Evolutionary conservation across 2,329 filamentous ascomycete species (phyloP), one percentile per base, ranked within the genome.

Genomic region (Daldinia sp.): DNA sequence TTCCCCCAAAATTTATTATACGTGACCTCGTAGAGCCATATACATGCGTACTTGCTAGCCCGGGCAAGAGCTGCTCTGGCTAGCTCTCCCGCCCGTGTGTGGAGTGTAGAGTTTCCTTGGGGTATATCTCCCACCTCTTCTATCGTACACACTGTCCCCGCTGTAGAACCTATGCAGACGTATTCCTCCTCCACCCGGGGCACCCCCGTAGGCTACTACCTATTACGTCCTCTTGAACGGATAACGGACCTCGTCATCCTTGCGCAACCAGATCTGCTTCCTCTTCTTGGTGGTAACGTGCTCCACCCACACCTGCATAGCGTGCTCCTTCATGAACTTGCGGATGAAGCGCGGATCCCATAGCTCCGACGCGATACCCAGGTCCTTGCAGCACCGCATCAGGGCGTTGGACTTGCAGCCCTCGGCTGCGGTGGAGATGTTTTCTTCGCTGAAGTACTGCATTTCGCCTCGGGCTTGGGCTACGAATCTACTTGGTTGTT

Each of bases 341-440:
- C 91, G 87, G 68, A 98, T 93, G 80, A 91, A 99, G 57, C 91
- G 83, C 32, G 95, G 95, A 80, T 99, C 95, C 95, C 95, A 99
- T 17, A 99, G 85, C 79, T 99, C 95, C 68, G 90, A 94, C 1
- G 93, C 95, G 68, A 99, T 91, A 32, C 95, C 95, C 29, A 99
- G 81, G 77, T 99, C 95, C 81, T 99, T 99, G 83, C 95, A 98
- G 85, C 94, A 98, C 61, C 95, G 91, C 89, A 98, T 96, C 69
- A 99, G 84, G 10, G 95, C 95, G 76, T 99, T 99, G 66, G 93
- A 97, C 80, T 97, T 97, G 84, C 93, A 96, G 54, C 95, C 95
- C 79, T 99, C 95, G 63, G 94, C 94, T 7, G 95, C 94, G 1
- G 94, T 97, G 23, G 95, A 93, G 67, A 99, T 93, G 57, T 91